Base-by-base conservation (phyloP, 2,329 filamentous ascomycete genomes). In the Westerdykella sp. region DNA sequence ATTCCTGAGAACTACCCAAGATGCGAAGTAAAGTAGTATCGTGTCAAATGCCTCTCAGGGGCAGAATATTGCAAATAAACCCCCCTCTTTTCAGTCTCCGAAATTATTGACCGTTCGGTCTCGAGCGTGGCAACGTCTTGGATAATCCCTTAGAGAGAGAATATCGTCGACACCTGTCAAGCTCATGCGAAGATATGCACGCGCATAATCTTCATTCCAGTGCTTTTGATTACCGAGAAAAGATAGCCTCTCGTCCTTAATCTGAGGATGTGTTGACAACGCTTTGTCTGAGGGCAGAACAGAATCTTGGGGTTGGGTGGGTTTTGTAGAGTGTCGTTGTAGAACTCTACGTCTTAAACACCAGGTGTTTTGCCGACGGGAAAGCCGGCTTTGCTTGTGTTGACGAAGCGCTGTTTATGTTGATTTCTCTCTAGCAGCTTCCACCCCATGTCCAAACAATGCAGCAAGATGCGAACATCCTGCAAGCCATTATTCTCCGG, bases 261-360 rank as follows among this genome's bases (percentile, higher is more conserved):
- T 58, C 49, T 50, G 52, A 7, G 59, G 51, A 37, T 63, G 57
- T n/a, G 41, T 43, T 9, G 48, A 52, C 14, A 63, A 37, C 13
- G 46, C 52, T 42, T 59, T 55, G 39, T 63, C 58, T 15, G 47
- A 53, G 5, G 60, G 60, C 2, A 63, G 48, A 0, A 61, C 54
- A 14, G 65, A 63, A 62, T 56, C 10, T 55, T 52, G 34, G 43
- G 32, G 16, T 59, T 53, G 12, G 47, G 41, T 7, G 55, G 53
- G 10, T 52, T 55, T n/a, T 57, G 51, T 5, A 65, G 46, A 3
- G 63, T 68, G 34, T 69, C 56, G 42, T 57, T 54, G 55, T 77
- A 79, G 55, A 72, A 79, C 6, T 62, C 56, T 1, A 69, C 69
- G 47, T 79, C 76, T 73, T 74, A 79, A 0, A 71, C 58, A 12